A percentile compares a stretch with the other conserved stretches of the same genome.
phyloP scores from a whole-genome alignment of 2,329 filamentous ascomycete species.

The Fusarium solani-melongenae region DNA sequence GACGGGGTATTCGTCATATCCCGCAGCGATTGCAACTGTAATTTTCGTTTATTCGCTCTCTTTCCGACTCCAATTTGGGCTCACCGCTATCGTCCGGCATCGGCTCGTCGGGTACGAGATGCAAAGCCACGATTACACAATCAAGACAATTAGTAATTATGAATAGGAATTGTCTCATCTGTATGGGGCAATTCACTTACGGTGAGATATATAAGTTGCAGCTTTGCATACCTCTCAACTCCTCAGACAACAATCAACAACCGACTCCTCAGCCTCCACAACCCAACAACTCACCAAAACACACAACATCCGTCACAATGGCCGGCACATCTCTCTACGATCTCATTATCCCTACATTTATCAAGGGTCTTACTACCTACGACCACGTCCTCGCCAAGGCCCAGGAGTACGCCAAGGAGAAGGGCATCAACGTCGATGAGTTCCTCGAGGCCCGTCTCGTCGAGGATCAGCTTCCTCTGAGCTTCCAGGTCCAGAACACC shows the following conservation, averaged over 20 bases:
- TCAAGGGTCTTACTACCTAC: conserved; percentile 22
- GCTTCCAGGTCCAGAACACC: conserved; percentile 35
- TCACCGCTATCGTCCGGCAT: conserved; percentile 1
- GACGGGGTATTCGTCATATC: background rate
- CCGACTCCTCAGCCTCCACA: background rate
- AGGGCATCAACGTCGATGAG: conserved; percentile 23
- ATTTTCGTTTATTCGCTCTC: background rate
- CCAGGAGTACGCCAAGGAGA: conserved; percentile 34
- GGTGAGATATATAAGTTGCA: background rate
- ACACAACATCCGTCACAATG: conserved; percentile 6
- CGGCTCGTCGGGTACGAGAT: background rate
- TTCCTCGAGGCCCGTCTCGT: conserved; percentile 26
- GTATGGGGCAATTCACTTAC: background rate
- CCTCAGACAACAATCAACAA: background rate
- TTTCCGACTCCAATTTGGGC: background rate
- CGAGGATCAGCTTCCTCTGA: conserved; percentile 32
- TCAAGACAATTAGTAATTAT: background rate
- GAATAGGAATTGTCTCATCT: background rate
- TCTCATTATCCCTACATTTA: conserved; percentile 24
- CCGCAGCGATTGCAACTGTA: background rate
- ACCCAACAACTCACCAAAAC: background rate
- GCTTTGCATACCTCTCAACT: background rate
- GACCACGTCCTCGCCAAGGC: conserved; percentile 33
- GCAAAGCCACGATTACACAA: conserved; percentile 1
- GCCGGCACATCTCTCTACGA: conserved; percentile 27